phyloP scores from a whole-genome alignment of 306 rosid genomes.

The Luffa aegyptiaca region DNA sequence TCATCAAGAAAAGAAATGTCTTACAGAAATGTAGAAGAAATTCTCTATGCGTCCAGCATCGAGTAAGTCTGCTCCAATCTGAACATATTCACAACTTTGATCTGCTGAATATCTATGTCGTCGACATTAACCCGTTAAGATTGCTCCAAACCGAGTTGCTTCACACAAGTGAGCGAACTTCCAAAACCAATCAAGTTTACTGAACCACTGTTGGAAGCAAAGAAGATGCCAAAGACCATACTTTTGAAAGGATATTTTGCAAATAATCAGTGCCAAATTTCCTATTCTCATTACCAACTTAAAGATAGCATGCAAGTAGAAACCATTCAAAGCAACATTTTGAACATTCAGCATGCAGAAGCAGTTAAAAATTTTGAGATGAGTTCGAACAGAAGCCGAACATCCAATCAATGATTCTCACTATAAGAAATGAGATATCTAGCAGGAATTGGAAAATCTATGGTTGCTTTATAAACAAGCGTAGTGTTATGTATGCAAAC shows the following conservation, averaged over 20 bases:
- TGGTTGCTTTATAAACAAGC: background rate
- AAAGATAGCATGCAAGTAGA: background rate
- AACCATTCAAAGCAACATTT: background rate
- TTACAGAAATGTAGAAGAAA: background rate
- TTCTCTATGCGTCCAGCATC: background rate
- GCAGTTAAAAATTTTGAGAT: background rate
- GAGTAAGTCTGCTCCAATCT: background rate
- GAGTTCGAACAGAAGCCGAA: background rate
- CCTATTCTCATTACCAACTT: background rate
- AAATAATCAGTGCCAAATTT: background rate
- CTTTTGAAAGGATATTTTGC: background rate
- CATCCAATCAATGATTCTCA: background rate
- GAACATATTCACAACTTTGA: background rate
- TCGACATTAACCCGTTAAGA: background rate
- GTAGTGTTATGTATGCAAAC: background rate
- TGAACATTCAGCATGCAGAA: background rate
- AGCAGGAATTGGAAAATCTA: background rate
- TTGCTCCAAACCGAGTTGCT: background rate
- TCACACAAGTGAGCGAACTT: background rate
- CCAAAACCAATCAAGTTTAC: background rate
- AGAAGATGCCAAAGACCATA: background rate
- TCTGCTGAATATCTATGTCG: background rate
- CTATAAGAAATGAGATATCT: background rate
- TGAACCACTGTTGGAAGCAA: background rate
- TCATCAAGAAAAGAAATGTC: background rate